Conservation (phyloP, 2,329 filamentous ascomycete species). For the Pyrenochaeta sp. region DNA sequence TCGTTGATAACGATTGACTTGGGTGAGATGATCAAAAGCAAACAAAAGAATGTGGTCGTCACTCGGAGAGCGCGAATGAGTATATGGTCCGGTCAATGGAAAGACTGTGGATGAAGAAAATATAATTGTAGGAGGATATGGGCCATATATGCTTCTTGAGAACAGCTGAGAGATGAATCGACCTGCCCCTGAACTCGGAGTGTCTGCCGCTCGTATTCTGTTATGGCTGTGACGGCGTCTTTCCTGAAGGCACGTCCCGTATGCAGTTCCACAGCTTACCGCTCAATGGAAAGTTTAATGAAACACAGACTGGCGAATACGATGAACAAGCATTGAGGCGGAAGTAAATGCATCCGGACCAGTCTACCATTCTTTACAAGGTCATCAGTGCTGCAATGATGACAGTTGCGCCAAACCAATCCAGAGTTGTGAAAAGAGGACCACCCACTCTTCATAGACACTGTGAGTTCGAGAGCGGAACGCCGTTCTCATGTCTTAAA, state of each 20-base stretch:
- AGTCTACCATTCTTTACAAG: neutral
- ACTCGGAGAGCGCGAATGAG: slow-evolving; percentile 26
- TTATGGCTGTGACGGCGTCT: slow-evolving; percentile 1
- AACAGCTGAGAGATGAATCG: neutral
- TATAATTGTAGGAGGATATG: neutral
- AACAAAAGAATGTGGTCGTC: slow-evolving; percentile 20
- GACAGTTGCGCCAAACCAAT: no score
- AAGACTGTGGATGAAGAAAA: slow-evolving; percentile 22
- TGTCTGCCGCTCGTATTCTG: slow-evolving; percentile 10
- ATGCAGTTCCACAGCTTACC: slow-evolving; percentile 6
- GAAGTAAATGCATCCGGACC: neutral
- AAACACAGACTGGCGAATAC: slow-evolving; percentile 3
- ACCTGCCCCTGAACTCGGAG: slow-evolving; percentile 18
- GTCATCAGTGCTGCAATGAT: no score
- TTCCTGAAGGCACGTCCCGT: slow-evolving; percentile 9
- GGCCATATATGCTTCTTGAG: slow-evolving; percentile 18
- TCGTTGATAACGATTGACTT: slow-evolving; percentile 36
- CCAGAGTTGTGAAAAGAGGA: no score
- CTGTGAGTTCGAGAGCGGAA: no score
- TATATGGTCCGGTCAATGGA: slow-evolving; percentile 26
- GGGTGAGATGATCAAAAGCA: slow-evolving; percentile 26
- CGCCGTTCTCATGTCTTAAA: no score
- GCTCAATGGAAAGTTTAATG: neutral
- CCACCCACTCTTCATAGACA: no score
- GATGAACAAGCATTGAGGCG: slow-evolving; percentile 1